Evolutionary conservation across 768 basidiomycete genomes (phyloP), one percentile per base, ranked within the genome.

Genomic region (Boletus coccyginus): DNA sequence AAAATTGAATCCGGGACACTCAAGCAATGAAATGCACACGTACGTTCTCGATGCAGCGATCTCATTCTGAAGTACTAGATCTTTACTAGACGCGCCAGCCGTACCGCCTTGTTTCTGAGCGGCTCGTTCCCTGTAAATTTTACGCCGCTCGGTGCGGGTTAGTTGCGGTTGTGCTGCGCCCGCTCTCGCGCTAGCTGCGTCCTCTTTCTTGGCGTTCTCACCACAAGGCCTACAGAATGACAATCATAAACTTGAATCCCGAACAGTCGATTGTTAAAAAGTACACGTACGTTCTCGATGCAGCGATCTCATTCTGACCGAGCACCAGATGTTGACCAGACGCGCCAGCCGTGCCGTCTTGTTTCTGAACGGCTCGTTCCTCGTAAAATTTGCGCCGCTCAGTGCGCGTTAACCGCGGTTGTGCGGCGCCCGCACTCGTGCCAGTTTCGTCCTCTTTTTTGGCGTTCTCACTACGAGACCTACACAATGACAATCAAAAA

Each of bases 351-450:
- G 27, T 27, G 6, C 27, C 27, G 27, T 27, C 75, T 65, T 66
- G 81, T 77, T 66, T 79, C 69, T 51, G 4, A 5, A 78, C 76
- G 24, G 79, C 78, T 66, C 88, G 85, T 67, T 90, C 86, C 81
- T 90, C 93, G 83, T 94, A 94, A 66, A 89, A 71, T 31, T 88
- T 93, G 60, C 81, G 83, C 56, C 90, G 78, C 71, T 95, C 86
- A 1, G 81, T 73, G 36, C 93, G 84, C 16, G 81, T 78, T 50
- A 94, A 75, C 67, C 89, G 90, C 16, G 77, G 80, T 62, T 78
- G 76, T 32, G 17, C 16, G 41, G 66, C 58, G 54, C 27, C 27
- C 27, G 63, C 61, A 45, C 62, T 67, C 6, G 70, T 61, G 11
- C 61, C 67, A 12, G 70, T 70, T 7, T 59, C 74, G 7, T 70